These are phyloP conservation scores for Fistulinella prunicolor DNA, from an alignment of 768 basidiomycete genomes.

Conservation along the genomic window DNA sequence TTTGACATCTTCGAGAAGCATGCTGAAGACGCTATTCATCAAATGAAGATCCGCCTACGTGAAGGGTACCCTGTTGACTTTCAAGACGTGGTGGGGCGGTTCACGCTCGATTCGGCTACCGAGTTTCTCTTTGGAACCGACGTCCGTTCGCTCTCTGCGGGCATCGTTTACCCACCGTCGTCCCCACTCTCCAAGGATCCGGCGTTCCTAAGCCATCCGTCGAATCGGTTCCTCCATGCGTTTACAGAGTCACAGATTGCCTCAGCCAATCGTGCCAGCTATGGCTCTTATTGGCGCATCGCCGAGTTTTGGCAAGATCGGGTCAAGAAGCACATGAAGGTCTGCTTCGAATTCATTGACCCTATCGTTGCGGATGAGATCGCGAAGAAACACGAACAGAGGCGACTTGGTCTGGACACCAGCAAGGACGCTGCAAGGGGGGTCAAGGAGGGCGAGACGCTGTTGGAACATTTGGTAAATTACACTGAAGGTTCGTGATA, in stretches of 20 bases:
- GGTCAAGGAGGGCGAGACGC: slow-evolving; percentile 40
- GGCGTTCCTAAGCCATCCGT: slow-evolving; percentile 27
- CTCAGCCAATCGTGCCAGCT: slow-evolving; percentile 32
- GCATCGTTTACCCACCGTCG: slow-evolving; percentile 34
- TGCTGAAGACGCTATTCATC: slow-evolving; percentile 30
- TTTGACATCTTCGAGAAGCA: slow-evolving; percentile 41
- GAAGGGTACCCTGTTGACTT: slow-evolving; percentile 42
- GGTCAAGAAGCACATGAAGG: slow-evolving; percentile 36
- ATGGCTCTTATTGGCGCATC: slow-evolving; percentile 45
- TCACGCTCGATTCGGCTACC: slow-evolving; percentile 57
- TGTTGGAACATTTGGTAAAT: slow-evolving; percentile 52
- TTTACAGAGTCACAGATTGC: slow-evolving; percentile 38
- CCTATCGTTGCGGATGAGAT: slow-evolving; percentile 46
- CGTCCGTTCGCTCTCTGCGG: slow-evolving; percentile 36
- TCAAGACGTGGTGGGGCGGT: slow-evolving; percentile 42
- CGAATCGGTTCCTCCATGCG: slow-evolving; percentile 38
- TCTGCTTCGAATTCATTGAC: slow-evolving; percentile 46
- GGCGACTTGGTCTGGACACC: slow-evolving; percentile 3
- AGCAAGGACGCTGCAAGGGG: slow-evolving; percentile 22
- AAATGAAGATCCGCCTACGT: slow-evolving; percentile 31
- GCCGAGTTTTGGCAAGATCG: slow-evolving; percentile 42
- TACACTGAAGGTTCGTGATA: slow-evolving; percentile 45
- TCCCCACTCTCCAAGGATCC: slow-evolving; percentile 22
- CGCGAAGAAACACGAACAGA: slow-evolving; percentile 29
- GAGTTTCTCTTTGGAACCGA: slow-evolving; percentile 52